Base-by-base conservation (phyloP, 208 protist species). In the Acanthamoeba lenticulata region DNA sequence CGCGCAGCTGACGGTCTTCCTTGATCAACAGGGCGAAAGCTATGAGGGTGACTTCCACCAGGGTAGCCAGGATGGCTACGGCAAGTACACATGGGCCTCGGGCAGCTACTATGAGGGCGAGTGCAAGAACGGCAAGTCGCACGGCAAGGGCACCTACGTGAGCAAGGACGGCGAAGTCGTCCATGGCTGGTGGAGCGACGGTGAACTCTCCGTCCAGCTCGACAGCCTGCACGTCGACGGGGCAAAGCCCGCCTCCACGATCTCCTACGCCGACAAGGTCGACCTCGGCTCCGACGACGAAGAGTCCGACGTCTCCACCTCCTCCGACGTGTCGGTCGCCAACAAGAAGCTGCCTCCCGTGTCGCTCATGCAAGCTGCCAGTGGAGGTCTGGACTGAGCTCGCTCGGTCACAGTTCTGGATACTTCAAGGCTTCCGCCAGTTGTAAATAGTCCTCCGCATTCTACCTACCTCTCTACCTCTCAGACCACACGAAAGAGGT, bases 21-120 rank as follows among this genome's bases (percentile, higher is more conserved):
- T 13, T 32, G 19, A 81, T 81, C 69, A 27, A 19, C 34, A 90
- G 36, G 88, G 88, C 5, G 88, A 92, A 32, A 45, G 57, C 21
- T 92, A 92, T 32, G 88, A 92, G 21, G 88, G 88, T 24, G 88
- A 92, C 27, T 92, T 92, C 57, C 36, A 77, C 38, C 57, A 77
- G 45, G 88, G 88, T 13, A 57, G 36, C n/a, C 88, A 77, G 34
- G 45, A 49, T 24, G 88, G 88, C 13, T 92, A 27, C 19, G 88
- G 88, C 36, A 92, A 47, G 88, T 77, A 79, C 57, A 69, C 38
- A 4, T 69, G 60, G 88, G 36, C 88, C 4, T 60, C 34, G 13
- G 88, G 88, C 17, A 92, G 45, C 88, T 77, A 77, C 27, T 92
- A 92, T 57, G 88, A 92, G 42, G 88, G 88, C 9, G 88, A 92